Evolutionary conservation across 192 early-diverging fungal species (phyloP), one percentile per base, ranked within the genome.

Genomic region (Linnemannia zychae): DNA sequence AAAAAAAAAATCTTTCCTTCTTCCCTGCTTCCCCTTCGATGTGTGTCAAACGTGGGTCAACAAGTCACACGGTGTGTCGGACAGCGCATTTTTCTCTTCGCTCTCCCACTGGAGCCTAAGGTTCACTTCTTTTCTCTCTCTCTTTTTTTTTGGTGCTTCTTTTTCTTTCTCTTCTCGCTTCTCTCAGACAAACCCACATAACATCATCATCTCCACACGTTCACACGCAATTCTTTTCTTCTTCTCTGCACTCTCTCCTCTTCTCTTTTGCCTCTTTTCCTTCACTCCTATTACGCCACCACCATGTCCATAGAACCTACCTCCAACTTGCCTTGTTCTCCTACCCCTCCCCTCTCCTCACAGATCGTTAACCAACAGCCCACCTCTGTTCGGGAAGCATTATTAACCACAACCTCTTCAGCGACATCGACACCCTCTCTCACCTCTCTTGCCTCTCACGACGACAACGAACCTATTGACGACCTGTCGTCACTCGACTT

Each of bases 281-380:
- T 49, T 53, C 67, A 28, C 34, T 63, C 53, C 34, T n/a, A 48
- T 38, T 15, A 71, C 16, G 17, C 9, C 53, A 9, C 57, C 24
- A 33, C 57, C 28, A 63, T 63, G 57, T 63, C 57, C 11, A 31
- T 63, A 33, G 57, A 63, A 63, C 1, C 36, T 44, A 0, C 44
- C 38, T 71, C 69, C 28, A n/a, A 33, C 65, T 3, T 4, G 2
- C 65, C 65, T 66, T 33, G 65, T 28, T 66, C 65, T 11, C 40
- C 40, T 44, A 3, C 40, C 40, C 40, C 40, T 44, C 57, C 57
- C n/a, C n/a, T n/a, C 57, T 63, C 12, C 28, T 31, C 57, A 31
- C 57, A 63, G 57, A 63, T 63, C 57, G 57, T 31, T 24, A 63
- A 46, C 36, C 38, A 71, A 68, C 67, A 38, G 22, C 34, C 37